phyloP scores from a whole-genome alignment of 805 yeast genomes.

The Pichia nanzhaoensis region DNA sequence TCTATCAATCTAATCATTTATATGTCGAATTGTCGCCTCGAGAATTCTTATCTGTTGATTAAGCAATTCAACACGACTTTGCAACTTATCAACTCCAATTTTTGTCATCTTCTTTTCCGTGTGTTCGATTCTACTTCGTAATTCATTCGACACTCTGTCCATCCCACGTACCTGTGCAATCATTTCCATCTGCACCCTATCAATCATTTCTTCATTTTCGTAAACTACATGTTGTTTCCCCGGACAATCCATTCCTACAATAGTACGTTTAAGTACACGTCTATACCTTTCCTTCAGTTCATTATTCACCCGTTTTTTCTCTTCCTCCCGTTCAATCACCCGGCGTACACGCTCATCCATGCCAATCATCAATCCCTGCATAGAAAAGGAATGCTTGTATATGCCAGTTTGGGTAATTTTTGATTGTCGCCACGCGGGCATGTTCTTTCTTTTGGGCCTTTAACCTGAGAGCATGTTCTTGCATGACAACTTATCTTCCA shows the following conservation, averaged over 20 bases:
- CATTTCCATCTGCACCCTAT: slow-evolving; percentile 18
- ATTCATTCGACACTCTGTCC: slow-evolving; percentile 8
- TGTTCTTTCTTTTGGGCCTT: no score
- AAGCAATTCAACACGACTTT: slow-evolving; percentile 55
- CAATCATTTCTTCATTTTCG: slow-evolving; percentile 24
- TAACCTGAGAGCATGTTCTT: no score
- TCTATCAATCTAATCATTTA: slow-evolving; percentile 21
- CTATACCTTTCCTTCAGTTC: slow-evolving; percentile 7
- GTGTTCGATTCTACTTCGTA: slow-evolving; percentile 9
- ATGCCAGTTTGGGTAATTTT: no score
- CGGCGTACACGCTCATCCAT: slow-evolving; percentile 8
- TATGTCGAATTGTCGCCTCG: slow-evolving; percentile 45
- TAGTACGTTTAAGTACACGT: slow-evolving; percentile 4
- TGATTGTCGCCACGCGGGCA: no score
- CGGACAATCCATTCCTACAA: slow-evolving; percentile 6
- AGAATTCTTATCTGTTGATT: slow-evolving; percentile 69
- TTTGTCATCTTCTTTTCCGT: slow-evolving; percentile 12
- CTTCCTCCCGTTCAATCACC: slow-evolving; percentile 9
- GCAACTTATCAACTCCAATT: slow-evolving; percentile 25
- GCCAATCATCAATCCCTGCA: no score
- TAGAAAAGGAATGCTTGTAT: no score
- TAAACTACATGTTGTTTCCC: slow-evolving; percentile 18
- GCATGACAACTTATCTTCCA: no score
- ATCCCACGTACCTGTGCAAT: slow-evolving; percentile 14
- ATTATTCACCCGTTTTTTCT: slow-evolving; percentile 1